These are phyloP conservation scores for Phoma sp. DNA, from an alignment of 2,329 filamentous ascomycete genomes.

Conservation along the genomic window DNA sequence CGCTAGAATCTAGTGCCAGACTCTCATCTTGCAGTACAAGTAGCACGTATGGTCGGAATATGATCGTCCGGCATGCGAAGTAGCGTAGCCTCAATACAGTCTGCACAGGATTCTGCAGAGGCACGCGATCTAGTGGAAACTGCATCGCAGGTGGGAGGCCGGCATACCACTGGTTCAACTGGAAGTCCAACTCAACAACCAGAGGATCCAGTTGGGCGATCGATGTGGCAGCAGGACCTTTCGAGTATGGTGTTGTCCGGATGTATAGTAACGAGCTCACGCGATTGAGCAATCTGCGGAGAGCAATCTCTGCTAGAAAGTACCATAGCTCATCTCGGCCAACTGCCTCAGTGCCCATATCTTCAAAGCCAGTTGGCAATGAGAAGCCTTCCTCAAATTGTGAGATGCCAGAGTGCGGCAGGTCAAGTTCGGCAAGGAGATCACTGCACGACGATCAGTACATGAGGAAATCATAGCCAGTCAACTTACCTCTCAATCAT, in stretches of 20 bases:
- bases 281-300: conserved; percentile 76
- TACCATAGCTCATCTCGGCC: conserved; percentile 85
- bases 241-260: conserved; percentile 58
- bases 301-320: conserved; percentile 80
- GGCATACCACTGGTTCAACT: conserved; percentile 85
- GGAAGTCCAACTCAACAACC: conserved; percentile 80
- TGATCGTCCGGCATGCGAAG: conserved; percentile 85
- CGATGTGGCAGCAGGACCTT: conserved; percentile 60
- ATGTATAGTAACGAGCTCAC: conserved; percentile 82
- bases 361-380: conserved; percentile 77
- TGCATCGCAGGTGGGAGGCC: conserved; percentile 75
- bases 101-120: conserved; percentile 75
- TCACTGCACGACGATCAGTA: conserved; percentile 53
- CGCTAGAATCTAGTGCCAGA: conserved; percentile 71
- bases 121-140: conserved; percentile 73
- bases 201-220: conserved; percentile 77
- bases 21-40: conserved; percentile 80
- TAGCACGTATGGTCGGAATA: conserved; percentile 82
- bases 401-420: conserved; percentile 82
- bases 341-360: conserved; percentile 67
- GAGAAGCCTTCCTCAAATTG: conserved; percentile 82
- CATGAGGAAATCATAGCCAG: too few relatives aligned
- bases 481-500: conserved; percentile 68
- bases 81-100: conserved; percentile 80
- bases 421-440: conserved; percentile 76